Conservation (phyloP, 129 eudicot species). For the Chrysanthemum makinoi region DNA sequence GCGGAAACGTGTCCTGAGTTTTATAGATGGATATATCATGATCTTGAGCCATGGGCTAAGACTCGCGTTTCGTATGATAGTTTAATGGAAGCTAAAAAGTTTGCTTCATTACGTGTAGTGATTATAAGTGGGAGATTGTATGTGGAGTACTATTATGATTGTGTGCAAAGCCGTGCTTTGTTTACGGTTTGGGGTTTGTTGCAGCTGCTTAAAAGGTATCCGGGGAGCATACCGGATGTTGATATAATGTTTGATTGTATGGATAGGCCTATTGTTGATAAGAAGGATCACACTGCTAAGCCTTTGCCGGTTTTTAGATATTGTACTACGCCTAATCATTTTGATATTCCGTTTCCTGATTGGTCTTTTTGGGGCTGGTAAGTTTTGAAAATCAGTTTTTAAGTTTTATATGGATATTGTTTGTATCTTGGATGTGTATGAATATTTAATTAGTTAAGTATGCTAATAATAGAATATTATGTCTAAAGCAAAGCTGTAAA, state of each 20-base stretch:
- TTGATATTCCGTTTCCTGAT: slow-evolving; percentile 90
- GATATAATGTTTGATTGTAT: slow-evolving; percentile 92
- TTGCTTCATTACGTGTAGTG: slow-evolving; percentile 60
- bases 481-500: no score
- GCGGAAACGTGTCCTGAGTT: slow-evolving; percentile 43
- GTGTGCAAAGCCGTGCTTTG: slow-evolving; percentile 71
- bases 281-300: slow-evolving; percentile 39
- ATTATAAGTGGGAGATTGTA: slow-evolving; percentile 60
- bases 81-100: slow-evolving; percentile 57
- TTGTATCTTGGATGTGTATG: slow-evolving; percentile 18
- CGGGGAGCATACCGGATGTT: slow-evolving; percentile 69
- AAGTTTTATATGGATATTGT: not conserved
- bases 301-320: slow-evolving; percentile 83
- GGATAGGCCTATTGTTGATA: slow-evolving; percentile 57
- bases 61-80: slow-evolving; percentile 39
- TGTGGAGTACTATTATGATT: slow-evolving; percentile 70
- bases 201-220: slow-evolving; percentile 71
- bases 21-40: slow-evolving; percentile 48
- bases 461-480: not conserved
- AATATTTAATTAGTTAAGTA: not conserved
- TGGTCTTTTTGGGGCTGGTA: slow-evolving; percentile 98
- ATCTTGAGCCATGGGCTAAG: slow-evolving; percentile 66
- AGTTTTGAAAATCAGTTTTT: slow-evolving; percentile 11
- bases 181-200: slow-evolving; percentile 66
- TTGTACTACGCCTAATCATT: slow-evolving; percentile 58